A percentile compares a stretch with the other conserved stretches of the same genome.
These are phyloP conservation scores for Phytophthora foliorum DNA, from an alignment of 352 stramenopile genomes.

Conservation along the genomic window DNA sequence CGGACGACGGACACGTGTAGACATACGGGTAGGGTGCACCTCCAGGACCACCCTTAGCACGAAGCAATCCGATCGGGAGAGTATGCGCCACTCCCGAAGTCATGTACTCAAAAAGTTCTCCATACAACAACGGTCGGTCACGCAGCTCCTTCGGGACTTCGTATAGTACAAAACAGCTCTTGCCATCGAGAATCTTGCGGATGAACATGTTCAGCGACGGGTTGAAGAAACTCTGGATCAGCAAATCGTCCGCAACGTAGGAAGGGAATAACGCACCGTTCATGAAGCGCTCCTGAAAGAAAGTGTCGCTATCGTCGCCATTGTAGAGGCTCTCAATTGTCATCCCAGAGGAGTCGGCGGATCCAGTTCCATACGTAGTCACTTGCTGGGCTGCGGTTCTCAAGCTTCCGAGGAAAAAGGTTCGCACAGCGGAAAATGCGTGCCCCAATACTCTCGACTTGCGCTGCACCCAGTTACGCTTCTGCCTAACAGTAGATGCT, in stretches of 20 bases:
- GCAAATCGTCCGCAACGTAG: conserved; percentile 80
- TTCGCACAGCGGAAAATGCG: conserved; percentile 48
- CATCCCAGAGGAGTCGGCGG: conserved; percentile 3
- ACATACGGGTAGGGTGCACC: conserved; percentile 80
- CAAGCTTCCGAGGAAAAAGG: conserved; percentile 77
- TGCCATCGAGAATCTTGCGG: conserved; percentile 84
- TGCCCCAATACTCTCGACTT: conserved; percentile 47
- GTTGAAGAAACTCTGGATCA: conserved; percentile 92
- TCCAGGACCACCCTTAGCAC: conserved; percentile 54
- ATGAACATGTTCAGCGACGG: conserved; percentile 88
- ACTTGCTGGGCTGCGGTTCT: conserved; percentile 65
- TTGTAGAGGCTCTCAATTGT: conserved; percentile 48
- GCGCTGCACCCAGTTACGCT: conserved; percentile 52
- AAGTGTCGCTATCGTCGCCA: conserved; percentile 75
- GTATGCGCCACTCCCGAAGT: conserved; percentile 73
- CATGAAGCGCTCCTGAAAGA: conserved; percentile 91
- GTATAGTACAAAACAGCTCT: conserved; percentile 89
- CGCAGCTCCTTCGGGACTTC: conserved; percentile 72
- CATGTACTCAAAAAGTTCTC: conserved; percentile 83
- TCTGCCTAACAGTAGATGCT: conserved; percentile 44
- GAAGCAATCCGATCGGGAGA: conserved; percentile 82
- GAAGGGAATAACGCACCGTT: conserved; percentile 82
- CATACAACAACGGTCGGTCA: conserved; percentile 58
- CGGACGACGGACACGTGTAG: conserved; percentile 78
- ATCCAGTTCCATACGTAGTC: conserved; percentile 41